Evolutionary conservation across 1,284 basidiomycete genomes (phyloP).

Genomic region (Ceratobasidium theobromae): DNA sequence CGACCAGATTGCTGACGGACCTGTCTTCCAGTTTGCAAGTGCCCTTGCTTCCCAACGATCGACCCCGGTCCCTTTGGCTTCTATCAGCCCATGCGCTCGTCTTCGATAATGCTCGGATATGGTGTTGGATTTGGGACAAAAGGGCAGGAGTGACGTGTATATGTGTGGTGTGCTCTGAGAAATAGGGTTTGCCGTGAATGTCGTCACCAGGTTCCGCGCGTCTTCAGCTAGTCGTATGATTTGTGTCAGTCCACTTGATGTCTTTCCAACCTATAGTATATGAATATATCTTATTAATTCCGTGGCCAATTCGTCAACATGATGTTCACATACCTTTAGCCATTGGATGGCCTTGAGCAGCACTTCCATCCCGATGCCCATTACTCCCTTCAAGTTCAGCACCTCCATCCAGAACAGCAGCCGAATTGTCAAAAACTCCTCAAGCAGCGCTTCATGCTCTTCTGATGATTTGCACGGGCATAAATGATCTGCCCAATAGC

Average conservation of each 20-base stretch:
- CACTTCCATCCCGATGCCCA: not conserved
- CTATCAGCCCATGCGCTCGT: no score
- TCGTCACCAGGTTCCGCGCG: no score
- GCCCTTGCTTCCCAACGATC: not conserved
- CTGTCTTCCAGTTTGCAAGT: constrained; percentile 57
- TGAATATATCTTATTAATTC: not conserved
- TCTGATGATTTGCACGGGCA: not conserved
- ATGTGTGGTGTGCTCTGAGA: no score
- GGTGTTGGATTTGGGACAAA: no score
- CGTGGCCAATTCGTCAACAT: not conserved
- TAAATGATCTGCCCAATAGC: not conserved
- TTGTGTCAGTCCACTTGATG: not conserved
- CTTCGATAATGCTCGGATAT: no score
- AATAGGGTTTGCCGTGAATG: no score
- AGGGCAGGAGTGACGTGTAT: no score
- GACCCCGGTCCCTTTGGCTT: no score
- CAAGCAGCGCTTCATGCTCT: not conserved
- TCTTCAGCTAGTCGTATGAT: not conserved
- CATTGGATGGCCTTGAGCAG: not conserved
- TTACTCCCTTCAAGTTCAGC: not conserved
- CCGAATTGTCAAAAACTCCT: not conserved
- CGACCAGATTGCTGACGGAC: constrained; percentile 48
- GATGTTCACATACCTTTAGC: not conserved
- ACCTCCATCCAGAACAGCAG: constrained; percentile 13
- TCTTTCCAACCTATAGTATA: not conserved